phyloP scores from a whole-genome alignment of 2,329 filamentous ascomycete species.

The Aureobasidium sp. region DNA sequence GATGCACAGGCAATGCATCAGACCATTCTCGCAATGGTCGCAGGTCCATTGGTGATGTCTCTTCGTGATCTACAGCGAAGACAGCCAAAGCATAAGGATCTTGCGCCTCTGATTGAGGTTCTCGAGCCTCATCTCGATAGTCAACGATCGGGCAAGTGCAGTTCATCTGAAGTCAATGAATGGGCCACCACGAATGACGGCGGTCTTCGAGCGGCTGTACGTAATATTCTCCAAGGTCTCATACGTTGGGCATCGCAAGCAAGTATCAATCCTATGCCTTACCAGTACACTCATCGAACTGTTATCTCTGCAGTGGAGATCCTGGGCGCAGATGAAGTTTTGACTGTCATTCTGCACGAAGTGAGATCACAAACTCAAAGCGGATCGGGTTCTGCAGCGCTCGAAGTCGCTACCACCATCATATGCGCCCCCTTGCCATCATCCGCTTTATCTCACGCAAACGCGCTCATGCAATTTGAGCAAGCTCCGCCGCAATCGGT shows the following conservation, averaged over 20 bases:
- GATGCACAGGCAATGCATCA: slow-evolving; percentile 66
- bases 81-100: slow-evolving; percentile 60
- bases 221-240: slow-evolving; percentile 55
- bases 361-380: slow-evolving; percentile 55
- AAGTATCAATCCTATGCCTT: slow-evolving; percentile 46
- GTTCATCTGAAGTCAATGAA: slow-evolving; percentile 59
- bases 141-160: slow-evolving; percentile 55
- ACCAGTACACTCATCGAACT: slow-evolving; percentile 66
- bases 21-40: slow-evolving; percentile 64
- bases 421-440: slow-evolving; percentile 56
- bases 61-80: slow-evolving; percentile 60
- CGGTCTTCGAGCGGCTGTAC: slow-evolving; percentile 53
- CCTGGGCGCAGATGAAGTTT: slow-evolving; percentile 54
- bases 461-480: slow-evolving; percentile 15
- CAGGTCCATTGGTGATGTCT: slow-evolving; percentile 60
- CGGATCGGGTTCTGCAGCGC: slow-evolving; percentile 53
- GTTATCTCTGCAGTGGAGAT: slow-evolving; percentile 55
- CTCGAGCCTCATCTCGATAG: slow-evolving; percentile 54
- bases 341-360: slow-evolving; percentile 61
- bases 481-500: not conserved
- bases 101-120: slow-evolving; percentile 61
- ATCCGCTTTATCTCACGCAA: slow-evolving; percentile 28
- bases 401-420: slow-evolving; percentile 63
- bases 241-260: slow-evolving; percentile 56
- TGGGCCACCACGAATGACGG: slow-evolving; percentile 46